Evolutionary conservation across 73 alveolate genomes (phyloP), one percentile per base, ranked within the genome.

Genomic region (Blepharisma japonicum): DNA sequence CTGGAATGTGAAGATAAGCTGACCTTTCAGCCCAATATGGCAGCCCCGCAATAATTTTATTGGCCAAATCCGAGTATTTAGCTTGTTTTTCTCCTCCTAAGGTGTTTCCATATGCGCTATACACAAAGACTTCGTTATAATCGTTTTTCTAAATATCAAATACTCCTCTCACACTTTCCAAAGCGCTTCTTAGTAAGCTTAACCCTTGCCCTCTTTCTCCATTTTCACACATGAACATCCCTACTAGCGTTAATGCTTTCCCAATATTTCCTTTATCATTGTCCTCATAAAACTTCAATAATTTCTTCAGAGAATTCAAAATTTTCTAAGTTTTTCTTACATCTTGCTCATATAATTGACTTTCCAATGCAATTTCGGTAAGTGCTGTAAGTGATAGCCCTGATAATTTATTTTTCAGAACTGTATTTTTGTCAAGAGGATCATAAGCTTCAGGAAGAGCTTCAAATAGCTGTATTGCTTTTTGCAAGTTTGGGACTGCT

Each of bases 251-350:
- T 25, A 61, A 2, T 2, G 46, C 47, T 25, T 39, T 61, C 4
- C 49, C 74, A 61, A 61, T 61, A 61, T 61, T 61, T 39, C 46
- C 49, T 61, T 61, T 14, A 61, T 61, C 74, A 61, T 18, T 14
- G 18, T 61, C 74, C 23, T 61, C 74, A 61, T 61, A 61, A 25
- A 61, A 61, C 47, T 61, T 61, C 18, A 61, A 5, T 2, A 39
- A n/a, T 14, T 8, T 14, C 23, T 61, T n/a, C 2, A 61, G 74
- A 4, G 47, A 61, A 8, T 61, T n/a, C 39, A 61, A n/a, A 8
- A 11, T 39, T 61, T 61, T 61, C 74, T 61, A 61, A 8, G 2
- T 61, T 14, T 25, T 5, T 20, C 23, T 61, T 61, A 61, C 74
- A n/a, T 61, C 74, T 14, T 0, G 50, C 23, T 61, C 74, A 20